Evolutionary conservation across 495 filamentous ascomycete species (phyloP).

Genomic region (Neurospora sublineolata): DNA sequence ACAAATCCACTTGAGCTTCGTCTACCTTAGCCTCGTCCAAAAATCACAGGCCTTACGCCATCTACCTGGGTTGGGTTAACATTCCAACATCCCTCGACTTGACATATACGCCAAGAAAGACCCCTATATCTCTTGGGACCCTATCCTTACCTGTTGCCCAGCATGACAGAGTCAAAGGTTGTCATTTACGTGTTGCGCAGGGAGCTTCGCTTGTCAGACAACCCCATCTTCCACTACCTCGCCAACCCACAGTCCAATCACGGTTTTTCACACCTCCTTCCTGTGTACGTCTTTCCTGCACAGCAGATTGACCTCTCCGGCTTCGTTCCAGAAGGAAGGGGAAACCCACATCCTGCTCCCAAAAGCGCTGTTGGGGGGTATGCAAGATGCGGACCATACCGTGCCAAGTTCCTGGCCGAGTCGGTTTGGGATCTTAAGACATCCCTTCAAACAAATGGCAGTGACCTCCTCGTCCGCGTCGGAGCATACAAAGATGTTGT

Average conservation of each 20-base stretch:
- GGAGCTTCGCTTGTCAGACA: slow-evolving; percentile 58
- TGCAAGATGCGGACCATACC: slow-evolving; percentile 57
- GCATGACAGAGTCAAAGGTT: slow-evolving; percentile 28
- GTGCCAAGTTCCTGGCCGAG: slow-evolving; percentile 56
- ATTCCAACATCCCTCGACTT: neutral
- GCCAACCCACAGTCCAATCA: slow-evolving; percentile 25
- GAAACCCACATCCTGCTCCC: slow-evolving; percentile 48
- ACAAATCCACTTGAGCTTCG: neutral
- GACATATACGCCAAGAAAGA: neutral
- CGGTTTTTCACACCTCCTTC: slow-evolving; percentile 53
- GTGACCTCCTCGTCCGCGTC: slow-evolving; percentile 51
- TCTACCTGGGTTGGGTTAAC: neutral
- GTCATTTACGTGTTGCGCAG: slow-evolving; percentile 53
- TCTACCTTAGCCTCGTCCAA: neutral
- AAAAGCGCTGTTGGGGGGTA: slow-evolving; percentile 44
- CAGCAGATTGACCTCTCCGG: slow-evolving; percentile 61
- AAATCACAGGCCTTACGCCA: neutral
- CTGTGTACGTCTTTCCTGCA: slow-evolving; percentile 52
- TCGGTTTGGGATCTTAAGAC: slow-evolving; percentile 56
- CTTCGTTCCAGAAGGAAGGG: slow-evolving; percentile 35
- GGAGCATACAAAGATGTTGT: slow-evolving; percentile 45
- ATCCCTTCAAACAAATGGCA: slow-evolving; percentile 40
- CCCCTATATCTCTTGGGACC: neutral
- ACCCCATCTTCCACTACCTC: slow-evolving; percentile 50
- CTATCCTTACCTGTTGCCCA: neutral